A percentile compares a stretch with the other conserved stretches of the same genome.
phyloP scores from a whole-genome alignment of 2,329 filamentous ascomycete species.

The Fusarium domesticum region DNA sequence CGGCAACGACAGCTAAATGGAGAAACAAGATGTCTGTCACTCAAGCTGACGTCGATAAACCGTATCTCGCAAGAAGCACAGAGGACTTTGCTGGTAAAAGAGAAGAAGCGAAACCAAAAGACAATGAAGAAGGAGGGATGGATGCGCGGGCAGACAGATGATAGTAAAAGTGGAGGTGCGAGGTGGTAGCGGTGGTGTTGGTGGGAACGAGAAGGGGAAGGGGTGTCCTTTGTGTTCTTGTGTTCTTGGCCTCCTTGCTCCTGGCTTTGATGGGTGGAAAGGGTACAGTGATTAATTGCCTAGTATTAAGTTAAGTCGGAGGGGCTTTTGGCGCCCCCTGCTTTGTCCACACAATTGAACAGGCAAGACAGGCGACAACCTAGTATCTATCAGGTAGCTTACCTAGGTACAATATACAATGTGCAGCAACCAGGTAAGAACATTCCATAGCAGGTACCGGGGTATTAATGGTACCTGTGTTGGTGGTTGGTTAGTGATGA shows the following conservation, averaged over 20 bases:
- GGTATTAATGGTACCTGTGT: conserved; percentile 19
- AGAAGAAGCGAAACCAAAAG: conserved; percentile 18
- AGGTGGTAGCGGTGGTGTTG: conserved; percentile 11
- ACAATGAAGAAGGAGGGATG: conserved; percentile 1
- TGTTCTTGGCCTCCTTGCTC: background rate
- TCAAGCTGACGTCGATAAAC: conserved; percentile 10
- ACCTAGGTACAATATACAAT: too few relatives aligned
- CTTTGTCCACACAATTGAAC: too few relatives aligned
- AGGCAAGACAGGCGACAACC: too few relatives aligned
- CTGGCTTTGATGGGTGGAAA: background rate
- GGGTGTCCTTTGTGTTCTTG: conserved; percentile 7
- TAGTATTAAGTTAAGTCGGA: too few relatives aligned
- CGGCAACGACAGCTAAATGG: conserved; percentile 15
- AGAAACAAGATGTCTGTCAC: conserved; percentile 10
- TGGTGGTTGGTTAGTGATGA: conserved; percentile 16
- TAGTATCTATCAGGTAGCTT: too few relatives aligned
- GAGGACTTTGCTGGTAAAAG: conserved; percentile 14
- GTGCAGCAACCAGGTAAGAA: too few relatives aligned
- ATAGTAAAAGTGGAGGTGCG: conserved; percentile 21
- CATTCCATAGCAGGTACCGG: too few relatives aligned
- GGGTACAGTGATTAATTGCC: too few relatives aligned
- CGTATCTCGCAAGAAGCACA: conserved; percentile 16
- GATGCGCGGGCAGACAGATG: conserved; percentile 18
- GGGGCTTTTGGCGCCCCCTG: too few relatives aligned
- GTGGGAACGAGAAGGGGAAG: conserved; percentile 18